These are phyloP conservation scores for Hemileccinum rubropunctum DNA, from an alignment of 768 basidiomycete species.

Conservation along the genomic window DNA sequence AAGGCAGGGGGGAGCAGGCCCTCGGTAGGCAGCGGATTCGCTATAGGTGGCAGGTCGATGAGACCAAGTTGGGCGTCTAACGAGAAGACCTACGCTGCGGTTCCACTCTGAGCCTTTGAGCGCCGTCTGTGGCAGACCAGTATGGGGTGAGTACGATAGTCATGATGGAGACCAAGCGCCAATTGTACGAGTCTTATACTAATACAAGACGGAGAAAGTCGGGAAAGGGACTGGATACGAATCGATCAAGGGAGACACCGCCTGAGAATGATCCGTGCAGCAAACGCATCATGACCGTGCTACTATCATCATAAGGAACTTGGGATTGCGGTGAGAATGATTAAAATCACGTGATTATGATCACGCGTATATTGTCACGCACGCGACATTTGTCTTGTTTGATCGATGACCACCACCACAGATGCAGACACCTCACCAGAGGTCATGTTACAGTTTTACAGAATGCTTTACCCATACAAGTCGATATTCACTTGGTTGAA, in stretches of 20 bases:
- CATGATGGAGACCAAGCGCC: constrained; percentile 32
- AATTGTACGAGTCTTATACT: no score
- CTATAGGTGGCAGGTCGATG: constrained; percentile 24
- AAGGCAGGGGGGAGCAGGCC: constrained; percentile 64
- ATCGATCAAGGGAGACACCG: no score
- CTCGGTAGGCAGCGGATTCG: constrained; percentile 41
- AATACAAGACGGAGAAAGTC: no score
- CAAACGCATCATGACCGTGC: no score
- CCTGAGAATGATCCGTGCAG: no score
- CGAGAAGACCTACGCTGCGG: constrained; percentile 43
- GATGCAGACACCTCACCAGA: constrained; percentile 45
- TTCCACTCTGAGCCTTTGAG: constrained; percentile 65
- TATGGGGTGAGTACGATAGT: constrained; percentile 68
- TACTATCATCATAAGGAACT: no score
- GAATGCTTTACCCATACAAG: constrained; percentile 91
- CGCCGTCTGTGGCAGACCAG: constrained; percentile 55
- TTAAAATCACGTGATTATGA: constrained; percentile 6
- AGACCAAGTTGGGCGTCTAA: background rate
- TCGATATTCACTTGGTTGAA: constrained; percentile 94
- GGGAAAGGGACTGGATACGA: no score
- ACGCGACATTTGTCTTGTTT: constrained; percentile 2
- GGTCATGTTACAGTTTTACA: constrained; percentile 79
- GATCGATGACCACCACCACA: constrained; percentile 14
- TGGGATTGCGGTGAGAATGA: background rate
- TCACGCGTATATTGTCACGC: constrained; percentile 20